These are phyloP conservation scores for Xylaria polymorpha DNA, from an alignment of 2,329 filamentous ascomycete species.

Conservation along the genomic window DNA sequence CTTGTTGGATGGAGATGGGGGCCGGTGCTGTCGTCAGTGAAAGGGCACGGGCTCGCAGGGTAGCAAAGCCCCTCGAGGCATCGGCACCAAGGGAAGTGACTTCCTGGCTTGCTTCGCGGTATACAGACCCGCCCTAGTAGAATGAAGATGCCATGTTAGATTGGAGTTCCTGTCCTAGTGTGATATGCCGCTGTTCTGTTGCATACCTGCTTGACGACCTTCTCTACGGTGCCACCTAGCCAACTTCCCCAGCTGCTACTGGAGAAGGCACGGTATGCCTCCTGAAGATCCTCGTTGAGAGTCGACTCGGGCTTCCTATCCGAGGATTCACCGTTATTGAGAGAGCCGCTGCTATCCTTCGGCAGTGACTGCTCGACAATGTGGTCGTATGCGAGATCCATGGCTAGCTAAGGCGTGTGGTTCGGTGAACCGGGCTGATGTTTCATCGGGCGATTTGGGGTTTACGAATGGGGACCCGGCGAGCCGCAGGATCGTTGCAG, in stretches of 20 bases:
- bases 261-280: conserved; percentile 94
- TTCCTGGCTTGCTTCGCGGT: conserved; percentile 89
- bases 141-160: conserved; percentile 37
- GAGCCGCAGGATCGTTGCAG: conserved; percentile 16
- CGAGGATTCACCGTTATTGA: conserved; percentile 22
- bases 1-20: conserved; percentile 42
- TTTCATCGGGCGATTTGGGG: conserved; percentile 31
- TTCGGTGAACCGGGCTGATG: conserved; percentile 10
- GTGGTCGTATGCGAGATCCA: conserved; percentile 98
- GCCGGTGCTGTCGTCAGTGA: conserved; percentile 65
- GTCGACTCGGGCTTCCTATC: conserved; percentile 58
- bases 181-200: background rate
- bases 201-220: conserved; percentile 88
- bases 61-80: conserved; percentile 82
- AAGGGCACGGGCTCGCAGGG: conserved; percentile 78
- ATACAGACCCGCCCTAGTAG: conserved; percentile 78
- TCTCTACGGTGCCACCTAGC: conserved; percentile 89
- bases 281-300: conserved; percentile 89
- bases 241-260: conserved; percentile 90
- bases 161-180: background rate
- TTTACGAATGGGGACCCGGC: conserved; percentile 20
- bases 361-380: conserved; percentile 85
- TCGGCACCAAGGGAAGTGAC: conserved; percentile 82
- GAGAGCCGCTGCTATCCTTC: conserved; percentile 55
- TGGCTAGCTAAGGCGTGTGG: conserved; percentile 60